Evolutionary conservation across 495 filamentous ascomycete genomes (phyloP), one percentile per base, ranked within the genome.

Genomic region (Sordaria brevicollis): DNA sequence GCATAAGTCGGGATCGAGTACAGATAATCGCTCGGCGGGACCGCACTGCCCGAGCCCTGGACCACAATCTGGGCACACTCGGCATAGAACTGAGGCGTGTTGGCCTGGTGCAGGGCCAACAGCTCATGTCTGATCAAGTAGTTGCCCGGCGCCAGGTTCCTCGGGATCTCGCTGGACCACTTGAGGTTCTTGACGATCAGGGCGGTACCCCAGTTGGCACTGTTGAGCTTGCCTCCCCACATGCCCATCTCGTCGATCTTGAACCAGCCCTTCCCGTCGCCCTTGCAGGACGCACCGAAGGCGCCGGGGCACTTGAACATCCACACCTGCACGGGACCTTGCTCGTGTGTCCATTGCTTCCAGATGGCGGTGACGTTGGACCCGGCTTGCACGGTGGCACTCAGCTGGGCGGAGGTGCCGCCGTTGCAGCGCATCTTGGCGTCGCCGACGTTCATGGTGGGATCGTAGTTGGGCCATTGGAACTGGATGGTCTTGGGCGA

Each of bases 401-500:
- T 74, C 11, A 81, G 71, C 15, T 70, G 66, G 3, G 78, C 79
- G n/a, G 75, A 74, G 33, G 76, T 78, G 41, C 82, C 82, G 2
- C 78, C 77, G 68, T 85, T 85, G 73, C 84, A 86, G 65, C 82
- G 78, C 74, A 86, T 83, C 69, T 78, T 80, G 25, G 77, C 65
- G 67, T 81, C 77, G 1, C 73, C 71, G 31, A 80, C 74, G 2
- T 71, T 75, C 70, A 85, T 78, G 72, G 80, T 83, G 13, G 85
- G 81, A 69, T 86, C 82, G 78, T 83, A 86, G 75, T 82, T 81
- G 21, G 81, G 79, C 81, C 84, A 87, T 74, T 82, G 80, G 68
- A 83, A 78, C 80, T 87, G 83, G 65, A 86, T 86, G 34, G 81
- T 83, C 68, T 78, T 75, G 49, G 83, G 82, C n/a, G 74, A 76